Percentiles rank a stretch among this genome's conserved stretches.
These are phyloP conservation scores for Ostreobium quekettii DNA, from an alignment of 139 green algal genomes.

Conservation along the genomic window DNA sequence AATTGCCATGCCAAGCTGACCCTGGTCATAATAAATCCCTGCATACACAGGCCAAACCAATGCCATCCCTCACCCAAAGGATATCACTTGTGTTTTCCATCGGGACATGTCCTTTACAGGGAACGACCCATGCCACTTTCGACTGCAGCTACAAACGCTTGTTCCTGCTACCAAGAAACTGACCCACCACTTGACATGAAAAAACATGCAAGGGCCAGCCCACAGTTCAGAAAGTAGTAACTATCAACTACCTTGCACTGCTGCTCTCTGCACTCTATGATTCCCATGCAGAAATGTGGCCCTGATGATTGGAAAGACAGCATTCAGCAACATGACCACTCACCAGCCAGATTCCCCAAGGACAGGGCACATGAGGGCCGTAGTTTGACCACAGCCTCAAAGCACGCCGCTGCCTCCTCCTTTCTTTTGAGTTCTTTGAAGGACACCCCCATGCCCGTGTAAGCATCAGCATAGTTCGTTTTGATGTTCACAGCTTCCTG, in stretches of 20 bases:
- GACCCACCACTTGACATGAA: too few species aligned
- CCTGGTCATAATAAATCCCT: conserved; percentile 58
- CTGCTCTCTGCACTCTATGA: too few species aligned
- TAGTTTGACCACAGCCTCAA: conserved; percentile 46
- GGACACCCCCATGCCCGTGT: conserved; percentile 54
- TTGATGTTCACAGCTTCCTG: conserved; percentile 49
- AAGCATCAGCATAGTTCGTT: conserved; percentile 52
- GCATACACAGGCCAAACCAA: neutral
- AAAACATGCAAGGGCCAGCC: neutral
- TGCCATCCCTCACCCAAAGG: too few species aligned
- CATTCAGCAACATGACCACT: too few species aligned
- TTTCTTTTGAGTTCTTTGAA: conserved; percentile 54
- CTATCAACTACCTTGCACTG: too few species aligned
- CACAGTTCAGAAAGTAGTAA: too few species aligned
- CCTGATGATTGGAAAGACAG: too few species aligned
- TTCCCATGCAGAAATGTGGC: too few species aligned
- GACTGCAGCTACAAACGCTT: too few species aligned
- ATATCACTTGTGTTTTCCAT: neutral
- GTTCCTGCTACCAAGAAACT: too few species aligned
- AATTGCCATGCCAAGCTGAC: conserved; percentile 57
- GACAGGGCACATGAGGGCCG: conserved; percentile 54
- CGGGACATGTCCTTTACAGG: conserved; percentile 3
- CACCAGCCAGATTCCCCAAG: conserved; percentile 59
- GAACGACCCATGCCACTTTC: too few species aligned
- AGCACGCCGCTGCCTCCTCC: conserved; percentile 48